phyloP scores from a whole-genome alignment of 2,329 filamentous ascomycete genomes.

The Chalara sp. region DNA sequence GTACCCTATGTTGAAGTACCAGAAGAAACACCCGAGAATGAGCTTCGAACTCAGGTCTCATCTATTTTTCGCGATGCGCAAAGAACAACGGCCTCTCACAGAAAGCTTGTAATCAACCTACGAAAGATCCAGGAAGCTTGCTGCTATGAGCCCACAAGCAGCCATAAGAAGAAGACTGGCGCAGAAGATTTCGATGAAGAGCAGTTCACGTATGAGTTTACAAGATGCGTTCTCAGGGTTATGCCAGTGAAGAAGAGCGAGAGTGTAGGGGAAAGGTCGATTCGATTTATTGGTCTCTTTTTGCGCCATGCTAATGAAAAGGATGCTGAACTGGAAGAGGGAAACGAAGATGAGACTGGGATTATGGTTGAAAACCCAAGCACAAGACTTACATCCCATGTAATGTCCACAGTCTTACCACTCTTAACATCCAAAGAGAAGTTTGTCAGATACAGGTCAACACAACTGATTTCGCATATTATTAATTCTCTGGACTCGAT shows the following conservation, averaged over 20 bases:
- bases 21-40: conserved; percentile 63
- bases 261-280: conserved; percentile 73
- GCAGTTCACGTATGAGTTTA: conserved; percentile 82
- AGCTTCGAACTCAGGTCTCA: conserved; percentile 67
- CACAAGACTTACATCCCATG: conserved; percentile 65
- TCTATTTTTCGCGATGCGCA: conserved; percentile 76
- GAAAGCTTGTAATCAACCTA: conserved; percentile 80
- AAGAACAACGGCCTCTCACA: conserved; percentile 79
- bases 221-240: conserved; percentile 72
- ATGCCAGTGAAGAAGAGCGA: conserved; percentile 91
- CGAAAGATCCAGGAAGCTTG: conserved; percentile 88
- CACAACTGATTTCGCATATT: conserved; percentile 83
- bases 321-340: conserved; percentile 58
- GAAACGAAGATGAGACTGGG: conserved; percentile 61
- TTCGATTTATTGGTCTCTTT: conserved; percentile 85
- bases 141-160: conserved; percentile 53
- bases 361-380: conserved; percentile 77
- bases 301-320: conserved; percentile 65
- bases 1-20: conserved; percentile 44
- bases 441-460: conserved; percentile 80
- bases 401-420: conserved; percentile 68
- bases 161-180: conserved; percentile 43
- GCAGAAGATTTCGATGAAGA: conserved; percentile 70
- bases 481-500: conserved; percentile 90
- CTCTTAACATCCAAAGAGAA: conserved; percentile 88